phyloP scores from a whole-genome alignment of 306 rosid species.

The Cyclanthera cordifolia region DNA sequence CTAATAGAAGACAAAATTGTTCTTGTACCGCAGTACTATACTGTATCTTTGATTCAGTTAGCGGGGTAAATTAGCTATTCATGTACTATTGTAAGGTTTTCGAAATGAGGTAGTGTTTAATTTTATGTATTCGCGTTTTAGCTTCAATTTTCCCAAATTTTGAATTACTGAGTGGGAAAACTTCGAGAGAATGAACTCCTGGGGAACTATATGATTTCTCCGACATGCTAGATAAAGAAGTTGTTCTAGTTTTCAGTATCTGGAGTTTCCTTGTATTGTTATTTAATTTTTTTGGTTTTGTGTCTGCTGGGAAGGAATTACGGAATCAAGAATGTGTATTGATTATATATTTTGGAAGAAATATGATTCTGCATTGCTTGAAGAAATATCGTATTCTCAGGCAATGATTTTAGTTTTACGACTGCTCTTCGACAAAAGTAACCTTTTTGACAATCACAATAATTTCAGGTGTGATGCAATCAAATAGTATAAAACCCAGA shows the following conservation, averaged over 20 bases:
- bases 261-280: not conserved
- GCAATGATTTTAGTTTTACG: not conserved
- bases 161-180: not conserved
- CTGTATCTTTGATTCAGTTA: not conserved
- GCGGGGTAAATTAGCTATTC: not conserved
- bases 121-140: not conserved
- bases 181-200: not conserved
- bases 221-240: not conserved
- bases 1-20: not conserved
- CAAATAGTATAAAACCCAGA: slow-evolving; percentile 50
- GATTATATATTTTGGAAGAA: not conserved
- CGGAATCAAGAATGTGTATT: not conserved
- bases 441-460: not conserved
- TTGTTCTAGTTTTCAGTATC: not conserved
- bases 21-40: no score
- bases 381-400: not conserved
- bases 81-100: not conserved
- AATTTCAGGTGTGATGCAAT: slow-evolving; percentile 36
- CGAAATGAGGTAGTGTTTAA: not conserved
- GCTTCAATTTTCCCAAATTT: not conserved
- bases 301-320: not conserved
- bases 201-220: not conserved
- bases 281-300: not conserved
- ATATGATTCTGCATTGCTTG: not conserved
- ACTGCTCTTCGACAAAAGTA: not conserved